A percentile compares a stretch with the other conserved stretches of the same genome.
These are phyloP conservation scores for Verbascum thapsus DNA, from an alignment of 257 asterid species.

Conservation along the genomic window DNA sequence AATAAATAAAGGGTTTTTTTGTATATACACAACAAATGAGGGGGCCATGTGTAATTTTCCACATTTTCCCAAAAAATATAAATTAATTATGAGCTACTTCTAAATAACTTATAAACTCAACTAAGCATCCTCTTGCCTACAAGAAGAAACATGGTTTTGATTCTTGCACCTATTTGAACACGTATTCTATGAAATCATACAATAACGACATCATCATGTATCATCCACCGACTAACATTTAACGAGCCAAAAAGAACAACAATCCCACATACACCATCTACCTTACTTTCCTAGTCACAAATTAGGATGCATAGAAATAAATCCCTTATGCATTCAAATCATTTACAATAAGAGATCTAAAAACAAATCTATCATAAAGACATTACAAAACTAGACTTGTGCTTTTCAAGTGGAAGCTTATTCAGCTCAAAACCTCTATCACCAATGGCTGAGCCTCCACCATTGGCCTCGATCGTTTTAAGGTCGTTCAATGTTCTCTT, in stretches of 20 bases:
- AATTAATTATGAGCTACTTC: too few species aligned
- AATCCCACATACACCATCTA: neutral
- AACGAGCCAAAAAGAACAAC: too few species aligned
- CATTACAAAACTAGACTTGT: constrained; percentile 36
- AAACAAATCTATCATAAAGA: constrained; percentile 19
- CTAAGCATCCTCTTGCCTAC: too few species aligned
- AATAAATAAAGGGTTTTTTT: too few species aligned
- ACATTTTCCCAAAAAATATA: too few species aligned
- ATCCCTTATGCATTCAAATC: constrained; percentile 9
- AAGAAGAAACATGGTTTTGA: too few species aligned
- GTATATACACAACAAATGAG: too few species aligned
- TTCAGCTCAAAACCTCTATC: constrained; percentile 52
- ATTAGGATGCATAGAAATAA: neutral
- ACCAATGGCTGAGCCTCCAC: constrained; percentile 32
- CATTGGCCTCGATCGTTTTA: constrained; percentile 43
- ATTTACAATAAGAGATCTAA: constrained; percentile 34
- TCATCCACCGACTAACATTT: neutral
- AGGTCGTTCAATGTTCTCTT: constrained; percentile 63
- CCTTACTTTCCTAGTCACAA: constrained; percentile 11
- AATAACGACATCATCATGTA: too few species aligned
- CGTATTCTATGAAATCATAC: too few species aligned
- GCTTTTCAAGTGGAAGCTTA: constrained; percentile 61
- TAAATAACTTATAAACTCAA: too few species aligned
- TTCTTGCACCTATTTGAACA: too few species aligned
- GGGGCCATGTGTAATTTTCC: too few species aligned